Evolutionary conservation across 2,329 filamentous ascomycete genomes (phyloP), one percentile per base, ranked within the genome.

Genomic region (Thyridium curvatum): DNA sequence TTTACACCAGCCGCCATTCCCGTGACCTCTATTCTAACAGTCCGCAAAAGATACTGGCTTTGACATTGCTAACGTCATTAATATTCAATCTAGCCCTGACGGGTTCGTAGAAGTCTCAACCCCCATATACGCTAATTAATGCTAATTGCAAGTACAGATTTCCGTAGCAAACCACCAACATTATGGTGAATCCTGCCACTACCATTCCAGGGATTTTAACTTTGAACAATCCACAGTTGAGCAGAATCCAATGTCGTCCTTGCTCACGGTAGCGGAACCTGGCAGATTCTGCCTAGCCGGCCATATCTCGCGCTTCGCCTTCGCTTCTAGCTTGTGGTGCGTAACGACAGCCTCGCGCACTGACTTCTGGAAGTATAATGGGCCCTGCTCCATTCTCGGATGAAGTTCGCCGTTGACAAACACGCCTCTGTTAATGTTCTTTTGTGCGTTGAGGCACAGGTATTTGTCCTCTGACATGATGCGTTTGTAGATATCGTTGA

Each of bases 391-490:
- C 55, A 73, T 68, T 36, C 65, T 62, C 0, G 78, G 77, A 52
- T 83, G 78, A 55, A 82, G 61, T 52, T 80, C 71, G 38, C 79
- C 79, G 49, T 76, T 81, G 52, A 78, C 60, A 42, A 80, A 82
- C 37, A 81, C 66, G 8, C 77, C 76, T 0, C 72, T 66, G 52
- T 77, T 74, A 48, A 82, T 65, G 54, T 83, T 82, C 54, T 65
- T 67, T 52, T 82, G 78, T 2, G 74, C 69, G 12, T 66, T 67
- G 47, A 69, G 62, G 60, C 78, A 82, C 18, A 83, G 70, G 8
- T 71, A 64, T 51, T 82, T 82, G 61, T 83, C 79, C 55, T 83
- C 79, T 2, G 68, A 66, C 72, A 82, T 75, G 55, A 83, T 70
- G 30, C 73, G 71, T 57, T 76, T 77, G 63, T 81, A 82, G 49